Base-by-base conservation (phyloP, 768 basidiomycete species). In the Cytidiella melzeri region DNA sequence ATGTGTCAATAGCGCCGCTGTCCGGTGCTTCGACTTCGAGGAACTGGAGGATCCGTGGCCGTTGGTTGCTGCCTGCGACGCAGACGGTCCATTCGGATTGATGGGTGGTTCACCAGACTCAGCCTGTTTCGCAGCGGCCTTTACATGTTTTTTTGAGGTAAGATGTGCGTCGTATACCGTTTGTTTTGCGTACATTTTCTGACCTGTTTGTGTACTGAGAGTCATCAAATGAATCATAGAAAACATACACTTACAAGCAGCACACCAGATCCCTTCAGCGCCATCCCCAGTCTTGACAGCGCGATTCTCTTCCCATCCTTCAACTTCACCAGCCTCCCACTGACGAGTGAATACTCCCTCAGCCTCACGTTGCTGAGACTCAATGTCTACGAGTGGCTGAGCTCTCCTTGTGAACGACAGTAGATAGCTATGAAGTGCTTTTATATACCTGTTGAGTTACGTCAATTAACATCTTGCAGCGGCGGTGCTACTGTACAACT, bases 141-240 rank as follows among this genome's bases (percentile, higher is more conserved):
- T 99, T 61, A 90, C 69, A 61, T 99, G 96, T 64, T 92, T 98
- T 72, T 94, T 97, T 19, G 93, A 95, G 2, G 83, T 92, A 45
- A 98, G 67, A 64, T 98, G 96, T 2, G 93, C 93, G 54, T 96
- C 90, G 64, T 93, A 99, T 7, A 99, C 96, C 0, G 96, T 97
- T 66, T 97, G 91, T 66, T 97, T 99, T 11, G 94, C 80, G 67
- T 98, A 98, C 50, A 79, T 73, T 64, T 94, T 96, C 68, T 97
- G 92, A 64, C 94, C 94, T 97, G 59, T 2, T 12, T 20, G 21
- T 25, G 18, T 39, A 34, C 34, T 44, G 43, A 34, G 50, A 49
- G 30, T 7, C 34, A 37, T 34, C 26, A 47, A 2, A 39, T 36
- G 45, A 50, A 49, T 40, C 45, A 50, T 27, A 48, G 44, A 40